These are phyloP conservation scores for Scortechinia acanthostroma DNA, from an alignment of 2,329 filamentous ascomycete species.

Conservation along the genomic window DNA sequence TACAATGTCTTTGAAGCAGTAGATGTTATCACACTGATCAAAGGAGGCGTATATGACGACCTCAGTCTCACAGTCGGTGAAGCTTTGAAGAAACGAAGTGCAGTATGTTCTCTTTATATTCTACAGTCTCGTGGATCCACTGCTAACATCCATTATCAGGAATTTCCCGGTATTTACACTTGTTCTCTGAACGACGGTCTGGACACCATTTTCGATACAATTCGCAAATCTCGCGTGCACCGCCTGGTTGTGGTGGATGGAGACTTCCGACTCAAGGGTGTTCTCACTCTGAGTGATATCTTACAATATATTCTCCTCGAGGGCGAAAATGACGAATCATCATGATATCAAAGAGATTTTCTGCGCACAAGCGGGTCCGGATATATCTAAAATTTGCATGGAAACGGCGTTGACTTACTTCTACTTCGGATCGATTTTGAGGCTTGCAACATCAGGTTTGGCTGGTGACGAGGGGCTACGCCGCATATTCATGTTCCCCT, in stretches of 20 bases:
- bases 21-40: slow-evolving; percentile 63
- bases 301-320: slow-evolving; percentile 60
- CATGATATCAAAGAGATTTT: too few relatives aligned
- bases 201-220: slow-evolving; percentile 65
- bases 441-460: too few relatives aligned
- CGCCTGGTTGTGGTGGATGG: slow-evolving; percentile 62
- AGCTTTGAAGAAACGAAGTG: slow-evolving; percentile 53
- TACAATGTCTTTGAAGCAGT: slow-evolving; percentile 68
- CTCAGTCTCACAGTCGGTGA: slow-evolving; percentile 58
- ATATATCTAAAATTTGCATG: too few relatives aligned
- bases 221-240: slow-evolving; percentile 61
- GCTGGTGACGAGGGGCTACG: too few relatives aligned
- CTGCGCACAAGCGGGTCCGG: too few relatives aligned
- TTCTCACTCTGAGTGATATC: slow-evolving; percentile 64
- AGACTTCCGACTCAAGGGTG: slow-evolving; percentile 50
- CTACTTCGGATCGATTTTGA: too few relatives aligned
- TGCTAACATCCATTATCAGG: slow-evolving; percentile 12
- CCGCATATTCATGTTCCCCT: too few relatives aligned
- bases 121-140: background rate
- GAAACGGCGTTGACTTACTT: too few relatives aligned
- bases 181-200: slow-evolving; percentile 61
- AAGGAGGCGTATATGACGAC: slow-evolving; percentile 62
- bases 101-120: slow-evolving; percentile 11
- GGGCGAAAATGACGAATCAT: slow-evolving; percentile 18
- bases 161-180: slow-evolving; percentile 66